Evolutionary conservation across 2,329 filamentous ascomycete species (phyloP).

Genomic region (Graphilbum fragrans): DNA sequence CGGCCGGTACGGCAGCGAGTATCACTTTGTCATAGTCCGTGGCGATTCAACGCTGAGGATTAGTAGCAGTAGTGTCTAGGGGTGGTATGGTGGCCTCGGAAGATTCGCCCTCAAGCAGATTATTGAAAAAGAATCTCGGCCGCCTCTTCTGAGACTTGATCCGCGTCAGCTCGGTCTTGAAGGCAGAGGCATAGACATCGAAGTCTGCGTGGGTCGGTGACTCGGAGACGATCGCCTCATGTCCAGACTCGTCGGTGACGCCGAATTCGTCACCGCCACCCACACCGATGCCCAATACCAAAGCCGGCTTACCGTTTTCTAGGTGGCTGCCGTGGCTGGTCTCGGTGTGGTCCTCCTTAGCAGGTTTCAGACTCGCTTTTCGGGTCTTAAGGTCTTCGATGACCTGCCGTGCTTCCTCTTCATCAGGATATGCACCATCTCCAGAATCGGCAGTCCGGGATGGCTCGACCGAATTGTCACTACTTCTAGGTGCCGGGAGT

Average conservation of each 20-base stretch:
- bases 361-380: constrained; percentile 14
- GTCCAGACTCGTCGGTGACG: constrained; percentile 24
- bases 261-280: constrained; percentile 39
- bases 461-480: not conserved
- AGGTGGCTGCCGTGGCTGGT: not conserved
- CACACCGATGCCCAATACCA: constrained; percentile 67
- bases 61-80: not conserved
- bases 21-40: not conserved
- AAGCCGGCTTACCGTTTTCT: constrained; percentile 33
- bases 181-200: constrained; percentile 81
- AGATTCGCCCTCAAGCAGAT: constrained; percentile 17
- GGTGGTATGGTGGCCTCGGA: not conserved
- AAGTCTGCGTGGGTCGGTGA: constrained; percentile 76
- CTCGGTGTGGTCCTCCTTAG: constrained; percentile 18
- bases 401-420: constrained; percentile 35
- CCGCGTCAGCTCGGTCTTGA: constrained; percentile 66
- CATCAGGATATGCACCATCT: not conserved
- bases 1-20: not conserved
- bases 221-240: constrained; percentile 52
- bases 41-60: not conserved
- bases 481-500: not conserved
- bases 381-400: constrained; percentile 32
- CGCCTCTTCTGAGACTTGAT: constrained; percentile 38
- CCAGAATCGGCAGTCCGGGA: not conserved
- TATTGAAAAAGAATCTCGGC: constrained; percentile 33